These are phyloP conservation scores for Manihot esculenta DNA, from an alignment of 441 rosid species.

Conservation along the genomic window DNA sequence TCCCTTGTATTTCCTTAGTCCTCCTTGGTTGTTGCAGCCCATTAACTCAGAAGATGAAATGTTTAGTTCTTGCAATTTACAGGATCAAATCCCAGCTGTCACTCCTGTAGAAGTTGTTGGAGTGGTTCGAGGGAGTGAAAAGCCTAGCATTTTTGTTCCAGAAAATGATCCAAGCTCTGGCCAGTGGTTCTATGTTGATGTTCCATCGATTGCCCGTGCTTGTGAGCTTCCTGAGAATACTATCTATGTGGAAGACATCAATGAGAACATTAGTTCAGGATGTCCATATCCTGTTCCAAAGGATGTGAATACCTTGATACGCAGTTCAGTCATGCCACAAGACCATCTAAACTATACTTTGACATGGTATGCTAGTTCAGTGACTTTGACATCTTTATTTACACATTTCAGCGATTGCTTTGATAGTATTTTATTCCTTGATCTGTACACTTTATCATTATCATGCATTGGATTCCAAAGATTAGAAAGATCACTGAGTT, in stretches of 20 bases:
- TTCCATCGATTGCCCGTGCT: slow-evolving; percentile 67
- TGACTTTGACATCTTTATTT: slow-evolving; percentile 6
- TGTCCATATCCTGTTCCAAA: slow-evolving; percentile 87
- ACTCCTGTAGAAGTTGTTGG: slow-evolving; percentile 64
- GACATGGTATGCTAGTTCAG: slow-evolving; percentile 57
- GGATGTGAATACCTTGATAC: slow-evolving; percentile 72
- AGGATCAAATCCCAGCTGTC: slow-evolving; percentile 45
- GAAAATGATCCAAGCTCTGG: slow-evolving; percentile 67
- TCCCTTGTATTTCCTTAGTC: slow-evolving; percentile 10
- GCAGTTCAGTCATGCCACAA: slow-evolving; percentile 95
- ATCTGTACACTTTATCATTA: too few species aligned
- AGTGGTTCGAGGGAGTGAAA: slow-evolving; percentile 87
- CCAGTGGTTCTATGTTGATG: slow-evolving; percentile 92
- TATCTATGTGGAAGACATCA: slow-evolving; percentile 70
- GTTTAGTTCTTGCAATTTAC: slow-evolving; percentile 25
- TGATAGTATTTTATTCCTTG: neutral
- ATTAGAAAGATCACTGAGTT: neutral
- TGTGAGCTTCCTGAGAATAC: slow-evolving; percentile 67
- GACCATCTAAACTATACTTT: slow-evolving; percentile 87
- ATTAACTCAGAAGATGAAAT: slow-evolving; percentile 3
- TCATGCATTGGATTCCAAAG: neutral
- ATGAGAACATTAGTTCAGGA: slow-evolving; percentile 64
- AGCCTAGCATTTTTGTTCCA: slow-evolving; percentile 93
- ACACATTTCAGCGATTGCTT: neutral
- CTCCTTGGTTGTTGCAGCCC: neutral